Evolutionary conservation across 148 eudicot genomes (phyloP).

Genomic region (Vaccinium corymbosum): DNA sequence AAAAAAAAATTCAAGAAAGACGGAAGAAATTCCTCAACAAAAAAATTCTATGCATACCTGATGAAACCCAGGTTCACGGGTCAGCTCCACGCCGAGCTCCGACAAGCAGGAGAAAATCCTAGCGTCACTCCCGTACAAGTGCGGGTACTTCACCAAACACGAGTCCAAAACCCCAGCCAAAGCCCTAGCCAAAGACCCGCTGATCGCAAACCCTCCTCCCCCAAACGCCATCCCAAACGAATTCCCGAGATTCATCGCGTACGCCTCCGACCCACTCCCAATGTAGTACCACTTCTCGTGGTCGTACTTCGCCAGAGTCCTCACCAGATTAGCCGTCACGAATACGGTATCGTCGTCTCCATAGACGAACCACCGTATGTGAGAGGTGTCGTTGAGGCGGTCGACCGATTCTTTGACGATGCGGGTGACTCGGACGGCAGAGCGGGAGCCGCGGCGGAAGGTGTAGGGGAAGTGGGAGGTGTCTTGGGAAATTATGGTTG

Average conservation of each 20-base stretch:
- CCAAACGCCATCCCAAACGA: conserved; percentile 73
- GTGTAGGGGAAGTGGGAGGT: no score
- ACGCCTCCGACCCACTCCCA: conserved; percentile 57
- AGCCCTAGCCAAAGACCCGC: conserved; percentile 49
- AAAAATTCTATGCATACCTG: conserved; percentile 37
- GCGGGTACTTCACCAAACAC: conserved; percentile 59
- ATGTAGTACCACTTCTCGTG: conserved; percentile 48
- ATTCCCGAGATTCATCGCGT: conserved; percentile 34
- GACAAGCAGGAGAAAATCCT: conserved; percentile 64
- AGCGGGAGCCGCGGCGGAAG: not conserved
- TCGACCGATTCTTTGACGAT: conserved; percentile 54
- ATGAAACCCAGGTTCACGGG: conserved; percentile 77
- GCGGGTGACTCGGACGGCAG: conserved; percentile 47
- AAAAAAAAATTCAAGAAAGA: not conserved
- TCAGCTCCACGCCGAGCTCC: conserved; percentile 69
- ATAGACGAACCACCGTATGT: conserved; percentile 54
- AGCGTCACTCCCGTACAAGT: conserved; percentile 74
- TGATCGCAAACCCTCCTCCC: conserved; percentile 78
- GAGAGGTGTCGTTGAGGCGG: conserved; percentile 9
- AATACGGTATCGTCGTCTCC: conserved; percentile 82
- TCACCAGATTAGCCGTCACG: conserved; percentile 43
- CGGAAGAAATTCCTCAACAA: no score
- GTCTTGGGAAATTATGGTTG: no score
- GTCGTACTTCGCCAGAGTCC: conserved; percentile 49
- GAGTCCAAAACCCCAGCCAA: conserved; percentile 62